These are phyloP conservation scores for Exophiala alcalophila DNA, from an alignment of 2,329 filamentous ascomycete genomes.

Conservation along the genomic window DNA sequence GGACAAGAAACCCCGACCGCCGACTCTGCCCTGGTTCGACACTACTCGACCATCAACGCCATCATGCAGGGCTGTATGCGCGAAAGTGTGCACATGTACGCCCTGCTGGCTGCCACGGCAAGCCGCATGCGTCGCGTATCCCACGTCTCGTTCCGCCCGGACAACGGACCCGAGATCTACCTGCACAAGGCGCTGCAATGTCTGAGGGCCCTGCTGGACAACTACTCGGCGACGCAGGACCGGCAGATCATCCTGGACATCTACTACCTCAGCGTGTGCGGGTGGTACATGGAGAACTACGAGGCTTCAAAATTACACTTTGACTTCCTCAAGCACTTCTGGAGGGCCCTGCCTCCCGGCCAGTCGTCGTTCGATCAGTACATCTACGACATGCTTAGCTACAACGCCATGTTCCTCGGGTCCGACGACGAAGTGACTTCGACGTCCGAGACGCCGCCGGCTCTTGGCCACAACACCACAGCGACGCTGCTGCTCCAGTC, in stretches of 20 bases:
- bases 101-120: constrained; percentile 18
- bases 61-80: constrained; percentile 18
- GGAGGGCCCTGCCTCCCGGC: constrained; percentile 9
- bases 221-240: constrained; percentile 6
- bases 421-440: background rate
- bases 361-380: constrained; percentile 13
- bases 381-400: constrained; percentile 12
- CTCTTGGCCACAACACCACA: background rate
- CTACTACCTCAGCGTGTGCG: constrained; percentile 20
- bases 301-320: constrained; percentile 21
- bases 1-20: background rate
- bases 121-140: constrained; percentile 17
- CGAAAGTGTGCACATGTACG: constrained; percentile 14
- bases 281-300: constrained; percentile 22
- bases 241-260: constrained; percentile 24
- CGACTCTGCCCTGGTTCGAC: constrained; percentile 2
- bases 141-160: constrained; percentile 6
- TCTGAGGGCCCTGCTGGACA: constrained; percentile 17
- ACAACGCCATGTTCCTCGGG: constrained; percentile 10
- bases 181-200: constrained; percentile 21
- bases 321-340: constrained; percentile 19
- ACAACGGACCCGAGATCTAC: constrained; percentile 22
- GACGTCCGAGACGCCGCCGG: background rate
- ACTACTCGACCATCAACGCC: constrained; percentile 14
- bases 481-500: background rate